Conservation (phyloP, 495 filamentous ascomycete species). For the Aeminium ludgeri region DNA sequence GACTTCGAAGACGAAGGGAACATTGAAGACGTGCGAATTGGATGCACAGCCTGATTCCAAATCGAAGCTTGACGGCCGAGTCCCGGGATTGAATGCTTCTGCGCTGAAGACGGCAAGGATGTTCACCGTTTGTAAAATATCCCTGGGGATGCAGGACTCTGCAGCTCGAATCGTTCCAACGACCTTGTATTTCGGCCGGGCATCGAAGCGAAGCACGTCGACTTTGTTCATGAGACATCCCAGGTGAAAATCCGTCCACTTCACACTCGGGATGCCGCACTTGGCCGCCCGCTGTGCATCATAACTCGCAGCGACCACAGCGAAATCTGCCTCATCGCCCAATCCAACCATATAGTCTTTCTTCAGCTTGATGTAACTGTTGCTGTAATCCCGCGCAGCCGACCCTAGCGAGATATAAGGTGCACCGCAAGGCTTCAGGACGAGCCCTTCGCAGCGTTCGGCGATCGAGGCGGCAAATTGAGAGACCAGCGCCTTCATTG, state of each 20-base stretch:
- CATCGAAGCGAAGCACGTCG: slow-evolving; percentile 34
- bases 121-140: slow-evolving; percentile 36
- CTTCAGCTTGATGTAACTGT: slow-evolving; percentile 66
- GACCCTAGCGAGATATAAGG: slow-evolving; percentile 44
- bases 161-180: slow-evolving; percentile 39
- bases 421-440: slow-evolving; percentile 62
- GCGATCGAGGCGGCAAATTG: slow-evolving; percentile 50
- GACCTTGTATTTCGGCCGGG: slow-evolving; percentile 44
- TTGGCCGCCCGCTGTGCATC: slow-evolving; percentile 38
- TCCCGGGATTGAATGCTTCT: slow-evolving; percentile 9
- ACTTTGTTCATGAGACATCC: slow-evolving; percentile 62
- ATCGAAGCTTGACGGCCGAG: slow-evolving; percentile 19
- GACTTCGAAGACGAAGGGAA: slow-evolving; percentile 49
- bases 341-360: slow-evolving; percentile 73
- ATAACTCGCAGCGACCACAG: slow-evolving; percentile 55
- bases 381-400: slow-evolving; percentile 18
- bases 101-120: slow-evolving; percentile 30
- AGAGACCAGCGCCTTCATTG: slow-evolving; percentile 31
- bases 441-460: slow-evolving; percentile 52
- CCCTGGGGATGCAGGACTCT: slow-evolving; percentile 31
- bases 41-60: slow-evolving; percentile 24
- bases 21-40: slow-evolving; percentile 33
- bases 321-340: slow-evolving; percentile 70
- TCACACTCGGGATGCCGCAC: slow-evolving; percentile 31
- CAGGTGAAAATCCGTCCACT: slow-evolving; percentile 66